phyloP scores from a whole-genome alignment of 129 eudicot species.

The Flaveria robusta region DNA sequence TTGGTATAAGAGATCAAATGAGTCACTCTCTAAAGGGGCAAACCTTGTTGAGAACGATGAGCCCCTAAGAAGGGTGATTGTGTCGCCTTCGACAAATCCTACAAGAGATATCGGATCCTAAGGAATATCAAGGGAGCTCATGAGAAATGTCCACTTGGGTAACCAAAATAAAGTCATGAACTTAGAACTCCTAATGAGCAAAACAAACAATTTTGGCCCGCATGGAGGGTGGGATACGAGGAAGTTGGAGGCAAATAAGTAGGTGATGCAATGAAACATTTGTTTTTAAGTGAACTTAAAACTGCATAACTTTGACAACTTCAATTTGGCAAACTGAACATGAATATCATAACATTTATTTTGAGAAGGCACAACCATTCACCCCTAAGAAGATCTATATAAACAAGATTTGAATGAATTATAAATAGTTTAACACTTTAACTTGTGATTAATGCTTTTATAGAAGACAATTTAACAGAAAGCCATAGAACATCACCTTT shows the following conservation, averaged over 20 bases:
- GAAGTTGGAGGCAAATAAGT: too few species aligned
- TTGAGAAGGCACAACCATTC: background rate
- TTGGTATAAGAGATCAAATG: too few species aligned
- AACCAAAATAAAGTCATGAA: background rate
- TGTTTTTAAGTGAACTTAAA: background rate
- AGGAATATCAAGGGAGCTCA: background rate
- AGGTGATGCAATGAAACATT: background rate
- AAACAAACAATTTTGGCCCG: too few species aligned
- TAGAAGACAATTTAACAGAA: constrained; percentile 3
- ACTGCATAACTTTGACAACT: background rate
- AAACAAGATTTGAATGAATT: background rate
- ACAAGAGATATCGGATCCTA: too few species aligned
- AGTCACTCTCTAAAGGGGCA: too few species aligned
- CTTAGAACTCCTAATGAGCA: background rate
- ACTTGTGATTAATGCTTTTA: constrained; percentile 16
- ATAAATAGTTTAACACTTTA: background rate
- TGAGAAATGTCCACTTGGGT: background rate
- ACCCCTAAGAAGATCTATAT: background rate
- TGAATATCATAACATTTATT: background rate
- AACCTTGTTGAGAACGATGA: too few species aligned
- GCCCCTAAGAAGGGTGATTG: too few species aligned
- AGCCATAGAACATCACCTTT: constrained; percentile 35
- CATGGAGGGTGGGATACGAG: too few species aligned
- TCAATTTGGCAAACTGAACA: background rate
- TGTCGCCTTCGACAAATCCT: too few species aligned